These are phyloP conservation scores for Zychaea mexicana DNA, from an alignment of 371 early-diverging fungal species.

Conservation along the genomic window DNA sequence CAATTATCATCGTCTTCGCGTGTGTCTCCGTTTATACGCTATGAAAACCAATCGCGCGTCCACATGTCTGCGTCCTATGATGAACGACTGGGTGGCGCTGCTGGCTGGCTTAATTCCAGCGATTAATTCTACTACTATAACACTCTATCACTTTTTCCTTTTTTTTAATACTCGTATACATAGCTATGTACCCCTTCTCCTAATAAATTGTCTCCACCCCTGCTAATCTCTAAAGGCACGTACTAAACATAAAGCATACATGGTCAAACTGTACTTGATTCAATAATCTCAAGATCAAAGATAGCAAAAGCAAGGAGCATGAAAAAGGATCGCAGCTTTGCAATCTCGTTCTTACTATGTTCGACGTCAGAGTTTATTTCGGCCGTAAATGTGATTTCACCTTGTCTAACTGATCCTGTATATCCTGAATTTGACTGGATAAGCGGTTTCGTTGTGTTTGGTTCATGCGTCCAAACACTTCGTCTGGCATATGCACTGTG, in stretches of 20 bases:
- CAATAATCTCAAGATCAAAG: too few species aligned
- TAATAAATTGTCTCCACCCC: too few species aligned
- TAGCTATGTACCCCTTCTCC: too few species aligned
- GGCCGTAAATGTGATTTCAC: not conserved
- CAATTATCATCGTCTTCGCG: conserved; percentile 12
- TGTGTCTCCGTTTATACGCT: conserved; percentile 20
- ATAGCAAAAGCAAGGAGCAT: too few species aligned
- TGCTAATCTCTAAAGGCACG: too few species aligned
- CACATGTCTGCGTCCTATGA: conserved; percentile 47
- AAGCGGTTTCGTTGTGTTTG: conserved; percentile 15
- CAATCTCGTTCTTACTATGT: not conserved
- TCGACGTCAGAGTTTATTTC: too few species aligned
- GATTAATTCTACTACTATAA: not conserved
- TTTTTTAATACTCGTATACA: not conserved
- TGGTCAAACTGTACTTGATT: too few species aligned
- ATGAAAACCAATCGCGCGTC: conserved; percentile 14
- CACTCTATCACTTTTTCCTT: not conserved
- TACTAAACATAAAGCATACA: too few species aligned
- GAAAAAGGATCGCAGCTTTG: too few species aligned
- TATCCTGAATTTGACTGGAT: conserved; percentile 22
- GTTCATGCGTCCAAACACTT: conserved; percentile 14
- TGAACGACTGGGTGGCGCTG: conserved; percentile 26
- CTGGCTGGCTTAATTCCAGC: not conserved
- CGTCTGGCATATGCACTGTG: conserved; percentile 12
- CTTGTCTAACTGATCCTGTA: conserved; percentile 24